Conservation (phyloP, 306 rosid genomes). For the Prunus mongolica region DNA sequence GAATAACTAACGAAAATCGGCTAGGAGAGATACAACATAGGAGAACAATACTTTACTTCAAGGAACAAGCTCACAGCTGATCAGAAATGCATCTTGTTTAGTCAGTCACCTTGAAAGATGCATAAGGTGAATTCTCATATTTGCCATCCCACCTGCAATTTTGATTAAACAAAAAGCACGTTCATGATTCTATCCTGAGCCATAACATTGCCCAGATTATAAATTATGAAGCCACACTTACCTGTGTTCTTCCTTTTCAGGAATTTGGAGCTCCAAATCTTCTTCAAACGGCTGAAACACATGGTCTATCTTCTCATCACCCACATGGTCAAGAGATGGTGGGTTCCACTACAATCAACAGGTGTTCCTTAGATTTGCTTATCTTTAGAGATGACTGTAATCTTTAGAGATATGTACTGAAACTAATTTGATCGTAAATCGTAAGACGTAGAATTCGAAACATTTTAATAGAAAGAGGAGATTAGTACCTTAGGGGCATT, state of each 20-base stretch:
- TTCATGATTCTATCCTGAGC: background rate
- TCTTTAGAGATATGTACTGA: background rate
- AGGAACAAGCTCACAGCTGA: background rate
- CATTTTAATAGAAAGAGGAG: background rate
- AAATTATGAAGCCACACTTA: constrained; percentile 17
- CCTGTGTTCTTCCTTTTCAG: constrained; percentile 61
- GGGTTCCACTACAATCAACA: constrained; percentile 71
- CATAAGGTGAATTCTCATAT: constrained; percentile 62
- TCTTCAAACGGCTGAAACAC: constrained; percentile 55
- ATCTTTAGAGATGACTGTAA: background rate
- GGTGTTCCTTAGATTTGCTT: background rate
- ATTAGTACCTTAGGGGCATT: constrained; percentile 82
- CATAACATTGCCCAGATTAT: background rate
- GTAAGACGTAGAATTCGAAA: background rate
- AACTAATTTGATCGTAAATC: background rate
- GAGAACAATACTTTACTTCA: background rate
- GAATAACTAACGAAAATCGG: background rate
- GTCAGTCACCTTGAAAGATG: constrained; percentile 21
- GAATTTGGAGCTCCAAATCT: constrained; percentile 75
- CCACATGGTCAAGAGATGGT: constrained; percentile 54
- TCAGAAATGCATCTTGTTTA: background rate
- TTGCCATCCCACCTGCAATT: constrained; percentile 79
- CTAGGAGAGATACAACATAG: background rate
- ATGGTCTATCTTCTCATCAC: constrained; percentile 45
- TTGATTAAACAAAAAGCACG: background rate